These are phyloP conservation scores for Pseudonitzschia multiseries DNA, from an alignment of 108 stramenopile genomes.

Conservation along the genomic window DNA sequence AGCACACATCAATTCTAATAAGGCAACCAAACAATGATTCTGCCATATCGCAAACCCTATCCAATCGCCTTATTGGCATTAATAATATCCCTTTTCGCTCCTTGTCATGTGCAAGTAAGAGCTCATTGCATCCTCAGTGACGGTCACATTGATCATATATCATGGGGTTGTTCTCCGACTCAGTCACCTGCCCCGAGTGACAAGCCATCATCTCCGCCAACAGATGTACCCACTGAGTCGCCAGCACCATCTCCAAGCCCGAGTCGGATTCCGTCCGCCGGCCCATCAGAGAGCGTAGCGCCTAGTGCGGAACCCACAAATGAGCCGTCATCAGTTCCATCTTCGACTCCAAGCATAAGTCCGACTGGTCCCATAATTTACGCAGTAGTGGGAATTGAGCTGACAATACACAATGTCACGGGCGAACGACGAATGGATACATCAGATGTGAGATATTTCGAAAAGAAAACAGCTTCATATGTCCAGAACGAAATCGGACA, in stretches of 20 bases:
- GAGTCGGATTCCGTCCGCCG: background rate
- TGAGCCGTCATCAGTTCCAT: background rate
- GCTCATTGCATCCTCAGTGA: background rate
- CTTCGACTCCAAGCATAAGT: background rate
- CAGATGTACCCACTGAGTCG: constrained; percentile 15
- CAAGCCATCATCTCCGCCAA: constrained; percentile 20
- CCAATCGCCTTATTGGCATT: background rate
- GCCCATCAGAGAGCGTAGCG: background rate
- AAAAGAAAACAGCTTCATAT: background rate
- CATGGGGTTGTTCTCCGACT: constrained; percentile 17
- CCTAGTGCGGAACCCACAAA: background rate
- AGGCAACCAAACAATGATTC: background rate
- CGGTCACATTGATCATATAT: background rate
- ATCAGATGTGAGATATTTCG: constrained; percentile 1
- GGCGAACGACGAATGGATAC: constrained; percentile 1
- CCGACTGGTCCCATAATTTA: background rate
- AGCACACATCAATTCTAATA: too few relatives aligned
- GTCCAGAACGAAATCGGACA: constrained; percentile 1
- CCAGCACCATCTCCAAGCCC: constrained; percentile 21
- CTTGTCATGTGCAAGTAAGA: background rate
- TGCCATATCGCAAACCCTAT: background rate
- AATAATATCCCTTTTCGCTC: background rate
- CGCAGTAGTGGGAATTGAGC: background rate
- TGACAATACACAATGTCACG: constrained; percentile 6
- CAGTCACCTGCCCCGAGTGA: constrained; percentile 2